These are phyloP conservation scores for Hypoxylon sp. DNA, from an alignment of 2,329 filamentous ascomycete species.

Conservation along the genomic window DNA sequence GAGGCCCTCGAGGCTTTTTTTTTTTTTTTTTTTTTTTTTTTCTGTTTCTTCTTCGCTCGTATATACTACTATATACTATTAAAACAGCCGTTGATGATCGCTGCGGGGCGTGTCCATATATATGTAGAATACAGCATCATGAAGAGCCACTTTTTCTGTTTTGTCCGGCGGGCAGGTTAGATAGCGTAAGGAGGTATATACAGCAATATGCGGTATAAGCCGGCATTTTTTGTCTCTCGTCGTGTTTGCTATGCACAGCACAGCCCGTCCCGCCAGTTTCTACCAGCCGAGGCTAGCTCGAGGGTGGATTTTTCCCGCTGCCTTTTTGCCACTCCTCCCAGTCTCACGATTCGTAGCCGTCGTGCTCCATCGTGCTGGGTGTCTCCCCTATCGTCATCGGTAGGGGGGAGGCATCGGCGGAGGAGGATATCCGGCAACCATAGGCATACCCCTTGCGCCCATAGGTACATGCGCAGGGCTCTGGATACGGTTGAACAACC, in stretches of 20 bases:
- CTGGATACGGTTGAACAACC: slow-evolving; percentile 74
- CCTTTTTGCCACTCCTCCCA: slow-evolving; percentile 14
- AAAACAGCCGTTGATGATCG: slow-evolving; percentile 16
- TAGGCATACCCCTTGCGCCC: slow-evolving; percentile 46
- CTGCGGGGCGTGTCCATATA: slow-evolving; percentile 32
- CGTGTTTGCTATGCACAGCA: slow-evolving; percentile 32
- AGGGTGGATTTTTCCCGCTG: neutral
- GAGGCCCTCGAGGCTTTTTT: slow-evolving; percentile 28
- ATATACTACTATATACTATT: slow-evolving; percentile 30
- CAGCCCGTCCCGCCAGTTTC: too few relatives aligned
- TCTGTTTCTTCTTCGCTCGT: slow-evolving; percentile 35
- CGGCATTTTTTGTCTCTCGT: slow-evolving; percentile 18
- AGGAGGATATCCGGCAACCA: slow-evolving; percentile 50
- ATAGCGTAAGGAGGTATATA: slow-evolving; percentile 25
- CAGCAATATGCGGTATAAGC: slow-evolving; percentile 21
- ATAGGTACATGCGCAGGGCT: slow-evolving; percentile 48
- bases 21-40: slow-evolving; percentile 33
- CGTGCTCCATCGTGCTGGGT: slow-evolving; percentile 3
- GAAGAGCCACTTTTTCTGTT: slow-evolving; percentile 33
- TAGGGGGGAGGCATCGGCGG: slow-evolving; percentile 49
- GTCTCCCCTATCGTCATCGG: slow-evolving; percentile 37
- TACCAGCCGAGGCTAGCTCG: slow-evolving; percentile 28
- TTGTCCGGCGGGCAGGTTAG: slow-evolving; percentile 9
- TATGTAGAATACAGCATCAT: slow-evolving; percentile 32
- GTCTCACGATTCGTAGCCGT: slow-evolving; percentile 4